A percentile compares a stretch with the other conserved stretches of the same genome.
phyloP scores from a whole-genome alignment of 208 protist genomes.

The Trypanosomatidae sp. region DNA sequence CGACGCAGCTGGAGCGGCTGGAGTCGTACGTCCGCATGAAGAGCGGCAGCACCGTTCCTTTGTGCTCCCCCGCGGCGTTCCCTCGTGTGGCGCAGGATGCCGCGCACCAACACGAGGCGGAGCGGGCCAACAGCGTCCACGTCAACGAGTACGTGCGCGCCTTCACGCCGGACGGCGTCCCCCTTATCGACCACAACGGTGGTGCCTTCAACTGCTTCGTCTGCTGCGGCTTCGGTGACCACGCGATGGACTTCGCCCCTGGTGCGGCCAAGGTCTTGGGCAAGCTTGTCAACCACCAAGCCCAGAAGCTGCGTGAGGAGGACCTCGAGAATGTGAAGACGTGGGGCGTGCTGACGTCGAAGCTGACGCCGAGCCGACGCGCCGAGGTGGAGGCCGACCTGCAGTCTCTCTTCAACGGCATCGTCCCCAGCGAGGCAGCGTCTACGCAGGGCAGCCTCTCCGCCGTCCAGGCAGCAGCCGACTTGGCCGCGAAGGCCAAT shows the following conservation, averaged over 20 bases:
- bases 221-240: slow-evolving; percentile 85
- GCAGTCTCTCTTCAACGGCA: slow-evolving; percentile 66
- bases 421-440: too few relatives aligned
- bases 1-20: slow-evolving; percentile 36
- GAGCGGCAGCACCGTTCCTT: slow-evolving; percentile 39
- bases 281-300: slow-evolving; percentile 73
- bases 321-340: slow-evolving; percentile 35
- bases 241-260: slow-evolving; percentile 74
- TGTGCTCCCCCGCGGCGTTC: not conserved
- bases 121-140: slow-evolving; percentile 1
- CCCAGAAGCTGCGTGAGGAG: slow-evolving; percentile 45
- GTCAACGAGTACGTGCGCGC: slow-evolving; percentile 55
- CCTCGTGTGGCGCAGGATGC: too few relatives aligned
- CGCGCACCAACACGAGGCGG: not conserved
- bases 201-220: slow-evolving; percentile 84
- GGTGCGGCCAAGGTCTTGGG: slow-evolving; percentile 71
- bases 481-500: too few relatives aligned
- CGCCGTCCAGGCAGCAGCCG: too few relatives aligned
- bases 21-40: slow-evolving; percentile 64
- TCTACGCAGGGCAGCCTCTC: too few relatives aligned
- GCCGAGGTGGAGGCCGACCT: slow-evolving; percentile 43
- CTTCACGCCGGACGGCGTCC: slow-evolving; percentile 84
- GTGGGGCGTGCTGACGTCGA: slow-evolving; percentile 22
- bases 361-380: slow-evolving; percentile 40
- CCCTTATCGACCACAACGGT: slow-evolving; percentile 70